A percentile compares a stretch with the other conserved stretches of the same genome.
Conservation (phyloP, 2,329 filamentous ascomycete species). For the Fusarium armeniacum region DNA sequence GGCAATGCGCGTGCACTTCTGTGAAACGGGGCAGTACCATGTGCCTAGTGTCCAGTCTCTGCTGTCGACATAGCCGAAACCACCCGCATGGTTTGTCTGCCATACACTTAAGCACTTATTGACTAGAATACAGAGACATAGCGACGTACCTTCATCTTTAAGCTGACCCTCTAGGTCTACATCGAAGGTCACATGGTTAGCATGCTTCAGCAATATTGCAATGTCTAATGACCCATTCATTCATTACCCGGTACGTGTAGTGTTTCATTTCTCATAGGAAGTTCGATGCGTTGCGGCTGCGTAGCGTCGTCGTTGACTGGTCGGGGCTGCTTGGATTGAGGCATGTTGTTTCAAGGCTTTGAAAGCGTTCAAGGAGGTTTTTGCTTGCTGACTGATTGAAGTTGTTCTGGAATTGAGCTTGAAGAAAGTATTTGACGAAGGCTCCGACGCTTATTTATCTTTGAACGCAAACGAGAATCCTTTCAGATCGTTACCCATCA, state of each 20-base stretch:
- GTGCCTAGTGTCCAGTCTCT: conserved; percentile 11
- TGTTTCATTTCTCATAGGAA: not conserved
- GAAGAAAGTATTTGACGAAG: not conserved
- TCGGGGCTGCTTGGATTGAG: not conserved
- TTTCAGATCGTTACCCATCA: not conserved
- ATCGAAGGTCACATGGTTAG: not conserved
- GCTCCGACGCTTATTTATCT: conserved; percentile 25
- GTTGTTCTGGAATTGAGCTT: not conserved
- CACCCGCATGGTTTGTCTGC: not conserved
- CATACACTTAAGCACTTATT: not conserved
- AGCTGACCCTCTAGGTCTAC: conserved; percentile 10
- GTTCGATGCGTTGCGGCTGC: not conserved
- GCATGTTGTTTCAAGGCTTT: conserved; percentile 5
- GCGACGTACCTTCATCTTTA: not conserved
- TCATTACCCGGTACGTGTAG: conserved; percentile 4
- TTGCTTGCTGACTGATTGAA: not conserved
- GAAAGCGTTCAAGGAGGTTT: not conserved
- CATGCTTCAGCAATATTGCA: not conserved
- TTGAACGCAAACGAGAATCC: not conserved
- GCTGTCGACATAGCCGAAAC: not conserved
- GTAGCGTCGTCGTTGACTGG: not conserved
- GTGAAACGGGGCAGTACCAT: conserved; percentile 15
- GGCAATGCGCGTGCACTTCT: not conserved
- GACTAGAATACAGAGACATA: too few relatives aligned
- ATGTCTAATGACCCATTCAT: not conserved